These are phyloP conservation scores for Pythium phragmiticola DNA, from an alignment of 352 stramenopile species.

Conservation along the genomic window DNA sequence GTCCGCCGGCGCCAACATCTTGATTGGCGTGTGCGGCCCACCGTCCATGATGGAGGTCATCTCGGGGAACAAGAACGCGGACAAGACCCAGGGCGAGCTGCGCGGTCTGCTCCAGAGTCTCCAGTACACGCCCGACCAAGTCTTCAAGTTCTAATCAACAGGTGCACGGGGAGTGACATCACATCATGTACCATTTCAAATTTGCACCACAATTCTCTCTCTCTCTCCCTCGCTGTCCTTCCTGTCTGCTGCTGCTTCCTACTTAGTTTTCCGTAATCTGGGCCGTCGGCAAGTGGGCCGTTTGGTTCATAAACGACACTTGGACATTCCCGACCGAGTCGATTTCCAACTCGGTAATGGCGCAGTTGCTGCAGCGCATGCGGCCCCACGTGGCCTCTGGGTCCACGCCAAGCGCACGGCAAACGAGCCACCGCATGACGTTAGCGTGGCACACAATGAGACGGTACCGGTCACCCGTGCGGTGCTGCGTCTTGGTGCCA, in stretches of 20 bases:
- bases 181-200: neutral
- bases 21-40: conserved; percentile 86
- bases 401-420: conserved; percentile 59
- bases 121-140: conserved; percentile 50
- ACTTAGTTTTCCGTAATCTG: conserved; percentile 56
- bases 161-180: too few species aligned
- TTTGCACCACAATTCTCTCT: neutral
- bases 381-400: conserved; percentile 64
- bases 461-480: conserved; percentile 46
- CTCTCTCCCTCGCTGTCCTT: neutral
- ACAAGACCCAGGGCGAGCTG: conserved; percentile 77
- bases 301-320: conserved; percentile 66
- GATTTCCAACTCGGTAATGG: conserved; percentile 58
- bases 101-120: conserved; percentile 73
- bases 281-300: conserved; percentile 48
- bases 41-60: conserved; percentile 79
- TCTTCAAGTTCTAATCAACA: conserved; percentile 64
- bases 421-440: conserved; percentile 75
- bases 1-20: conserved; percentile 32
- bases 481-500: conserved; percentile 35
- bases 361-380: conserved; percentile 74
- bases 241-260: too few species aligned
- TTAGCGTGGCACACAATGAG: conserved; percentile 68
- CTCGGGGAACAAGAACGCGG: conserved; percentile 75
- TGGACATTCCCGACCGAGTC: conserved; percentile 72